These are phyloP conservation scores for Microbotryomycetes sp. DNA, from an alignment of 1,284 basidiomycete species.

Conservation along the genomic window DNA sequence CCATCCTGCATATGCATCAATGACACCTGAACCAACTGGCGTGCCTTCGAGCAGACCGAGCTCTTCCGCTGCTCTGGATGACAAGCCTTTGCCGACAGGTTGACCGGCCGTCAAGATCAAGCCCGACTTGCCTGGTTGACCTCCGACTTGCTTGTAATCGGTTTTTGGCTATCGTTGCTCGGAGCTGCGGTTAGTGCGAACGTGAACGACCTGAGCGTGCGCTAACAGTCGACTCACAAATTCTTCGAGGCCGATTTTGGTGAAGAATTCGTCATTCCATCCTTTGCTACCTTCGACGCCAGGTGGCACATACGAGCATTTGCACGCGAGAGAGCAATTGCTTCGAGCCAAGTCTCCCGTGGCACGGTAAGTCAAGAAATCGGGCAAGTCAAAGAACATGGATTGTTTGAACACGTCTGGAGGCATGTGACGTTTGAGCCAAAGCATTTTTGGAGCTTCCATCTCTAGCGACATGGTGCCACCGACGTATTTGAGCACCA, in stretches of 20 bases:
- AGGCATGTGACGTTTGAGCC: conserved; percentile 87
- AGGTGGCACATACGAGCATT: conserved; percentile 86
- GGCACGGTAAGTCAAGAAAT: conserved; percentile 90
- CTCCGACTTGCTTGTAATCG: conserved; percentile 72
- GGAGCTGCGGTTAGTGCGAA: background rate
- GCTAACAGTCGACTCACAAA: conserved; percentile 46
- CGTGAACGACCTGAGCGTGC: background rate
- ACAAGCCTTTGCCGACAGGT: conserved; percentile 80
- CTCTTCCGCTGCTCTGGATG: conserved; percentile 69
- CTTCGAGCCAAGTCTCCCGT: conserved; percentile 74
- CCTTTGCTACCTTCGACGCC: conserved; percentile 53
- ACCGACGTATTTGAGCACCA: conserved; percentile 90
- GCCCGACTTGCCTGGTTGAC: conserved; percentile 52
- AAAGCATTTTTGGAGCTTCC: conserved; percentile 75
- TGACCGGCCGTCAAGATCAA: conserved; percentile 81
- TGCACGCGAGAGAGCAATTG: conserved; percentile 90
- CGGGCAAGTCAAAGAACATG: conserved; percentile 95
- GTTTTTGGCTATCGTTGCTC: conserved; percentile 44
- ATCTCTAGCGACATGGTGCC: conserved; percentile 92
- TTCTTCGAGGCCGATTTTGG: conserved; percentile 68
- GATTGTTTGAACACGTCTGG: conserved; percentile 65
- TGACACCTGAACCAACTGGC: conserved; percentile 86
- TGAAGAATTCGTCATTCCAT: conserved; percentile 84
- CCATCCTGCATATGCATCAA: conserved; percentile 99
- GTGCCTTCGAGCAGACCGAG: conserved; percentile 83